These are phyloP conservation scores for Candida boidinii DNA, from an alignment of 805 yeast genomes.

Conservation along the genomic window DNA sequence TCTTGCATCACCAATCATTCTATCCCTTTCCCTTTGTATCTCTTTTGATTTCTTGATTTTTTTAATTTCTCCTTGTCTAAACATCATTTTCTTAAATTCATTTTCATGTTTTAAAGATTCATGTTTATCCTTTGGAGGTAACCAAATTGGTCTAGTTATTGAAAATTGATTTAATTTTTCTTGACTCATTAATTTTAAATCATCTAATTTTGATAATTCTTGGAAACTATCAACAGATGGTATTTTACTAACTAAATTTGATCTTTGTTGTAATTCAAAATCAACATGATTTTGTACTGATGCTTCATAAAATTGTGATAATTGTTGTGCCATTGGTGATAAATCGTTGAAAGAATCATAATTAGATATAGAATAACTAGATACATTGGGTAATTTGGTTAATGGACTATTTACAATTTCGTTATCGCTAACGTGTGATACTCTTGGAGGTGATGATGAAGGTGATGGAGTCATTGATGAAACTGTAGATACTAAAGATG, in stretches of 20 bases:
- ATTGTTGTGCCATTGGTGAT: conserved; percentile 29
- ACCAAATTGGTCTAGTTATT: conserved; percentile 61
- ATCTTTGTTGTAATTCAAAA: conserved; percentile 28
- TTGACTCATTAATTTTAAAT: conserved; percentile 47
- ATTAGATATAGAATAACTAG: conserved; percentile 16
- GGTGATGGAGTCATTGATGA: conserved; percentile 2
- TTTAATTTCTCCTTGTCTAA: conserved; percentile 22
- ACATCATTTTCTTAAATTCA: conserved; percentile 35
- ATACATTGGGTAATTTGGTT: conserved; percentile 1
- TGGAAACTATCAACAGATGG: conserved; percentile 28
- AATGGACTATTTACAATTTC: background rate
- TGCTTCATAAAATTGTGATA: conserved; percentile 32
- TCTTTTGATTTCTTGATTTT: conserved; percentile 22
- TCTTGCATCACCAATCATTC: conserved; percentile 26
- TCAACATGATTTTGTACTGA: conserved; percentile 27
- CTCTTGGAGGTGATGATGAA: background rate
- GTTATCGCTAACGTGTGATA: background rate
- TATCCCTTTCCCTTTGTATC: conserved; percentile 24
- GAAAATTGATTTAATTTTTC: conserved; percentile 49
- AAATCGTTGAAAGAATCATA: conserved; percentile 18
- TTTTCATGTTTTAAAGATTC: conserved; percentile 51
- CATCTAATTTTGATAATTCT: conserved; percentile 43
- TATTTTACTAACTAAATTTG: conserved; percentile 23
- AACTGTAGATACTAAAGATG: background rate
- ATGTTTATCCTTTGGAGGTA: conserved; percentile 52